Conservation (phyloP, 768 basidiomycete genomes). For the Leccinum broughii region DNA sequence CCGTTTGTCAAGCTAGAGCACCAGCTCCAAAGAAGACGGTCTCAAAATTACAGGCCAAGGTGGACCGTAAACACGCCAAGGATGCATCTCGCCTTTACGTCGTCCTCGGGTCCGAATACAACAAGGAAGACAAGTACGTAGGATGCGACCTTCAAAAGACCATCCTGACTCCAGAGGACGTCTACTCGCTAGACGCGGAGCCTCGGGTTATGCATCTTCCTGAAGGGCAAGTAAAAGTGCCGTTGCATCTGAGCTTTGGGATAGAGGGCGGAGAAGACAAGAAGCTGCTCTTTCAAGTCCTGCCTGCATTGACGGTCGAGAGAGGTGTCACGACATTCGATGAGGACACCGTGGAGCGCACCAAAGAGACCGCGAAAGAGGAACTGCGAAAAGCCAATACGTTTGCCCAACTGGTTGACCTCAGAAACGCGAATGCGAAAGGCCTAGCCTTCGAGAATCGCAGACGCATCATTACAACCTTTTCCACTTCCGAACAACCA, state of each 20-base stretch:
- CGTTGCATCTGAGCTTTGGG: conserved; percentile 63
- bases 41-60: conserved; percentile 47
- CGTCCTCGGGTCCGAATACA: conserved; percentile 69
- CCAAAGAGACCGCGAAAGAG: conserved; percentile 29
- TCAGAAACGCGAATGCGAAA: conserved; percentile 83
- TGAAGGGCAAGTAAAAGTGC: conserved; percentile 46
- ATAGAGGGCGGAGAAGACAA: conserved; percentile 53
- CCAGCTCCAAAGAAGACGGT: conserved; percentile 41
- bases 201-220: conserved; percentile 29
- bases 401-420: conserved; percentile 73
- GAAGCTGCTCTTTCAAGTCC: conserved; percentile 60
- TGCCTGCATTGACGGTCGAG: conserved; percentile 57
- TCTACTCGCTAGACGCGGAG: conserved; percentile 30
- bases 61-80: conserved; percentile 40
- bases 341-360: conserved; percentile 20
- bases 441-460: conserved; percentile 91
- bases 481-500: conserved; percentile 67
- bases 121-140: conserved; percentile 67
- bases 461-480: conserved; percentile 71
- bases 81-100: conserved; percentile 55
- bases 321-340: conserved; percentile 23
- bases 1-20: conserved; percentile 38
- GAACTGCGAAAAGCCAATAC: conserved; percentile 50
- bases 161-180: conserved; percentile 56
- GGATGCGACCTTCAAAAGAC: conserved; percentile 63